phyloP scores from a whole-genome alignment of 441 rosid genomes.

The Mallotus repandus region DNA sequence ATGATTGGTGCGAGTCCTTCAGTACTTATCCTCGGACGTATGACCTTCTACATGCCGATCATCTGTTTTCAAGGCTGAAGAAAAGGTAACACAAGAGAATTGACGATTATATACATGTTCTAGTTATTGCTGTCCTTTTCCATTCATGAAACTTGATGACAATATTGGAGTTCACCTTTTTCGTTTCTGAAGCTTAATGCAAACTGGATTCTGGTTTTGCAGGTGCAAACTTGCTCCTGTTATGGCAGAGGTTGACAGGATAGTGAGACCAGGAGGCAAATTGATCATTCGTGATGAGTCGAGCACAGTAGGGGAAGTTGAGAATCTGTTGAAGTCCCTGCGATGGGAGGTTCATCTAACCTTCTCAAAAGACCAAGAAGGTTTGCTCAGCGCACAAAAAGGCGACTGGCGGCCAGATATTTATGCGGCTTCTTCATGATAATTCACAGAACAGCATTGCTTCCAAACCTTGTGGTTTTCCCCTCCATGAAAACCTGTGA shows the following conservation, averaged over 20 bases:
- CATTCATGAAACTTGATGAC: too few relatives aligned
- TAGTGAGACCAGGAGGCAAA: slow-evolving; percentile 88
- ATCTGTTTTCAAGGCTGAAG: slow-evolving; percentile 85
- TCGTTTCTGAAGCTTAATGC: neutral
- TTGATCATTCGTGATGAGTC: slow-evolving; percentile 71
- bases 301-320: slow-evolving; percentile 56
- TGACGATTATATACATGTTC: neutral
- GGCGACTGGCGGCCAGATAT: slow-evolving; percentile 77
- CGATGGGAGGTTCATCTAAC: slow-evolving; percentile 82
- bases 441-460: neutral
- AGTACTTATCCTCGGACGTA: slow-evolving; percentile 86
- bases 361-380: slow-evolving; percentile 74
- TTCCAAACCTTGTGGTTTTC: neutral
- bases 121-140: neutral
- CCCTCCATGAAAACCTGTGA: slow-evolving; percentile 1
- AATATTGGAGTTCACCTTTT: too few relatives aligned
- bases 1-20: slow-evolving; percentile 96
- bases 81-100: slow-evolving; percentile 36
- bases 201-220: neutral
- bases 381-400: slow-evolving; percentile 81
- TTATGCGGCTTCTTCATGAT: slow-evolving; percentile 38
- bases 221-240: slow-evolving; percentile 85
- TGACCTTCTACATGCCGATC: slow-evolving; percentile 92
- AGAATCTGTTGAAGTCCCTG: slow-evolving; percentile 71
- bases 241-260: slow-evolving; percentile 87